phyloP scores from a whole-genome alignment of 768 basidiomycete species.

The Lepiota subincarnata region DNA sequence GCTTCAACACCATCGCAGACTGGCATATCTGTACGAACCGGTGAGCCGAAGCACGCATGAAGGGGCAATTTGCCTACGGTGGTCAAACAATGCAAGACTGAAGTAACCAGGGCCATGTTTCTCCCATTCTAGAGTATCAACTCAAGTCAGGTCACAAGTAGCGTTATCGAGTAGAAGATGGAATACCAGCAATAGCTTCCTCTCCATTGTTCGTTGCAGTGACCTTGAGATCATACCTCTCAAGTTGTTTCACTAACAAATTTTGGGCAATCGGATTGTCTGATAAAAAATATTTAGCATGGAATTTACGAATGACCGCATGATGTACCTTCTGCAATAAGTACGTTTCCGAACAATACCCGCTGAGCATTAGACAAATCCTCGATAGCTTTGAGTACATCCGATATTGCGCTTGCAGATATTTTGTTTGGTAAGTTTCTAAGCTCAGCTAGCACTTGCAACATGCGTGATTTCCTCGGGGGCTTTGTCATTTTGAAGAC shows the following conservation, averaged over 20 bases:
- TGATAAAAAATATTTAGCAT: conserved; percentile 19
- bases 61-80: conserved; percentile 43
- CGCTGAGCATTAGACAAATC: conserved; percentile 44
- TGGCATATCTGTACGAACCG: conserved; percentile 58
- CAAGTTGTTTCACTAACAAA: conserved; percentile 62
- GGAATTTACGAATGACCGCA: not conserved
- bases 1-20: conserved; percentile 77
- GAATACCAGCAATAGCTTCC: conserved; percentile 55
- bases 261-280: conserved; percentile 72
- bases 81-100: conserved; percentile 68
- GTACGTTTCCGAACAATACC: conserved; percentile 60
- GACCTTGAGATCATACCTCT: conserved; percentile 57
- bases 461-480: conserved; percentile 53
- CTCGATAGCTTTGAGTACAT: conserved; percentile 40
- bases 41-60: not conserved
- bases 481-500: conserved; percentile 71
- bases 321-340: conserved; percentile 64
- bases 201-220: conserved; percentile 62
- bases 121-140: conserved; percentile 55
- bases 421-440: conserved; percentile 50
- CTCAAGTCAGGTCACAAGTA: conserved; percentile 2
- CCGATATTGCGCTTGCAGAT: conserved; percentile 31
- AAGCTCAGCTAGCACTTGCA: conserved; percentile 57
- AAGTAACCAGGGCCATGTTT: conserved; percentile 64
- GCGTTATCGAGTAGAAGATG: not conserved